phyloP scores from a whole-genome alignment of 2,329 filamentous ascomycete genomes.

The Diplocarpon rosae region DNA sequence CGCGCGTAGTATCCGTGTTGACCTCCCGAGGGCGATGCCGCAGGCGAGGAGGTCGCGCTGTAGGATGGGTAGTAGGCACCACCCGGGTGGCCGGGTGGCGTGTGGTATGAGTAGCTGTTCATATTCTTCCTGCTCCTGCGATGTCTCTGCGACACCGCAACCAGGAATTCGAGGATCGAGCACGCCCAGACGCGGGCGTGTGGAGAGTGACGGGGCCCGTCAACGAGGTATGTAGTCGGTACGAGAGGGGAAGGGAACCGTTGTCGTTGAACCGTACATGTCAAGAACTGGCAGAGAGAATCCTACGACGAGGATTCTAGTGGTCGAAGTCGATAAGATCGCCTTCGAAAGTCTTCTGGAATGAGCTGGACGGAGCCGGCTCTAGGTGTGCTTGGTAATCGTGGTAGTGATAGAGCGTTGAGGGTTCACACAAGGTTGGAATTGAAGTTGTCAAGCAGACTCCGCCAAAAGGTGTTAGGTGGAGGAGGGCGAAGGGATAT shows the following conservation, averaged over 20 bases:
- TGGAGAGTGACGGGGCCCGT: conserved; percentile 26
- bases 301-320: conserved; percentile 19
- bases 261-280: conserved; percentile 29
- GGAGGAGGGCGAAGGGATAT: conserved; percentile 9
- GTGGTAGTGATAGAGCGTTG: conserved; percentile 8
- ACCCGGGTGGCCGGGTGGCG: conserved; percentile 22
- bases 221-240: conserved; percentile 30
- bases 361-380: conserved; percentile 21
- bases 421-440: too few species aligned
- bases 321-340: conserved; percentile 21
- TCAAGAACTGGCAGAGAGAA: conserved; percentile 24
- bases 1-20: conserved; percentile 23
- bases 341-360: conserved; percentile 21
- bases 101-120: conserved; percentile 23
- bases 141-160: conserved; percentile 20
- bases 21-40: conserved; percentile 25
- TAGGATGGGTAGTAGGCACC: conserved; percentile 24
- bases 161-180: too few species aligned
- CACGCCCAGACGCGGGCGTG: conserved; percentile 19
- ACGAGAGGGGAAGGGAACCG: conserved; percentile 28
- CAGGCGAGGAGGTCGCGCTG: conserved; percentile 27
- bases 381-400: conserved; percentile 16
- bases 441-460: conserved; percentile 13
- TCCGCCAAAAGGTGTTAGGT: conserved; percentile 10
- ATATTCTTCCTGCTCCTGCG: conserved; percentile 27